Evolutionary conservation across 768 basidiomycete species (phyloP), one percentile per base, ranked within the genome.

Genomic region (Asterophora lycoperdoides): DNA sequence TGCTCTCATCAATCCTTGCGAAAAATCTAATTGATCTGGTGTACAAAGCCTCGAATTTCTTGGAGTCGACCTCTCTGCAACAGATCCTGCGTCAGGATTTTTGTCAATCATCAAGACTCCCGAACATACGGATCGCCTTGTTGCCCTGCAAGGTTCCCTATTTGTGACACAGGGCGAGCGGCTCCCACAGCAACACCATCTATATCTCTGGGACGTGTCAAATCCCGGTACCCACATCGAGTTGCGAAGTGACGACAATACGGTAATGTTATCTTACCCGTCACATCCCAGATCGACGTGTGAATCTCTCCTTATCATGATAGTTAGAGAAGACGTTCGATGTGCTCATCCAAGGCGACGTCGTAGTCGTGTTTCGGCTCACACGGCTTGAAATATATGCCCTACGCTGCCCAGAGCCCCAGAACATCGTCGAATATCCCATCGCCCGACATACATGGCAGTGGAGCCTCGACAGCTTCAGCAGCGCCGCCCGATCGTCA

Each of bases 391-490:
- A 78, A 44, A 53, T 79, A 18, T 81, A 78, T 56, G 55, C 66
- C 13, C 56, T 72, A 7, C 55, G 66, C 15, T 48, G 54, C 10
- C 61, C 67, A 5, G 57, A 59, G 11, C 48, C 60, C n/a, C 46
- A 53, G 14, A 48, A 34, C 37, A 51, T 30, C 5, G 51, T 66
- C 30, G 60, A 78, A 4, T 65, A 71, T 30, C 80, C 83, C 1
- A 57, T 78, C 35, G 66, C 73, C 11, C 63, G 62, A 26, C 68
- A 78, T 63, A 61, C 64, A 44, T 83, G 79, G 70, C 78, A 69
- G 37, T 84, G 79, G 78, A 69, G 66, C n/a, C 66, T 83, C 35
- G 82, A 84, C 61, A 75, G 66, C 26, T 68, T 78, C 53, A 63
- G 68, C 23, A 63, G 81, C 32, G 60, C 61, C 37, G 55, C 64